phyloP scores from a whole-genome alignment of 2,329 filamentous ascomycete genomes.

The Polytolypa hystricis region DNA sequence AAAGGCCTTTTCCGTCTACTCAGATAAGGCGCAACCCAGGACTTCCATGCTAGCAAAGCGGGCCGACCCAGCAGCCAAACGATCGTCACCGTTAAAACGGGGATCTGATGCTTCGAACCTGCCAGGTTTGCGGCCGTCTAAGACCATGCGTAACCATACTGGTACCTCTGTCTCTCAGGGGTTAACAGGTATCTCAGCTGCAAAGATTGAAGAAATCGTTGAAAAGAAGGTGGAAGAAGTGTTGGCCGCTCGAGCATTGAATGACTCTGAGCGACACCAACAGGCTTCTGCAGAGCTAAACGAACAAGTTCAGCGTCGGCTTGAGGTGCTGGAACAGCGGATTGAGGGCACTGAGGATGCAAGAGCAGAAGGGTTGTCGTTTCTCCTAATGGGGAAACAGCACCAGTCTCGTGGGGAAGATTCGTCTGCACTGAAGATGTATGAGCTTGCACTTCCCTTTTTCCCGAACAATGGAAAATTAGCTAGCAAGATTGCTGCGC shows the following conservation, averaged over 20 bases:
- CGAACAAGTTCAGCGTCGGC: conserved; percentile 65
- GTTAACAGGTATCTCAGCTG: conserved; percentile 44
- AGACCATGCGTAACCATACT: conserved; percentile 32
- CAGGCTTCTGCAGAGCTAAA: conserved; percentile 45
- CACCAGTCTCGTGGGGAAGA: conserved; percentile 78
- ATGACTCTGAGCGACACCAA: conserved; percentile 41
- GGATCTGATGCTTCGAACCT: conserved; percentile 22
- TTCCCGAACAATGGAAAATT: conserved; percentile 78
- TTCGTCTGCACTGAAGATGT: conserved; percentile 67
- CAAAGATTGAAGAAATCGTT: conserved; percentile 80
- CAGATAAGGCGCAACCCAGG: conserved; percentile 52
- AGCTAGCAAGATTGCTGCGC: conserved; percentile 42
- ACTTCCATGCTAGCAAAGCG: conserved; percentile 20
- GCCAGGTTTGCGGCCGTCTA: conserved; percentile 35
- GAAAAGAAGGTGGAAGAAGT: conserved; percentile 87
- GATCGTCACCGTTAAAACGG: conserved; percentile 30
- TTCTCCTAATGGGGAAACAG: conserved; percentile 81
- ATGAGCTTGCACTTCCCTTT: conserved; percentile 69
- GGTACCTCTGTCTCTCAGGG: conserved; percentile 23
- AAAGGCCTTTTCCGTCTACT: conserved; percentile 80
- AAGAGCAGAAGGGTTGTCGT: conserved; percentile 71
- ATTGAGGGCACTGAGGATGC: conserved; percentile 67
- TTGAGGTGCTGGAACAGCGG: conserved; percentile 78
- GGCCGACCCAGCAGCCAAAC: conserved; percentile 35
- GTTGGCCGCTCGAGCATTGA: conserved; percentile 59